Percentiles rank a stretch among this genome's conserved stretches.
Evolutionary conservation across 768 basidiomycete genomes (phyloP).

Genomic region (Austroboletus festivus): DNA sequence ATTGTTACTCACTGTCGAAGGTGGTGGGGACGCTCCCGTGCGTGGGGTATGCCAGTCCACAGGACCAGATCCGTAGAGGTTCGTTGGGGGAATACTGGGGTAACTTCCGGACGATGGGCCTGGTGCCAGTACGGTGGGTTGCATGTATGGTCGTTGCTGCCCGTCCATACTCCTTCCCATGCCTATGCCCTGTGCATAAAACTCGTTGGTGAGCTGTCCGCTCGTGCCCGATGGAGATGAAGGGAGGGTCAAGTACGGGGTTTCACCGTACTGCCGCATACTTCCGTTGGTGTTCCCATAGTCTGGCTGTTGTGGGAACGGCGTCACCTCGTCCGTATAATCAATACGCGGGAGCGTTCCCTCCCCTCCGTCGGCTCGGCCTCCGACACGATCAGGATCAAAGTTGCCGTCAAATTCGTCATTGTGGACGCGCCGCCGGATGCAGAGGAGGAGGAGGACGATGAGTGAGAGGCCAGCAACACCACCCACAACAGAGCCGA

Average conservation of each 20-base stretch:
- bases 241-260: constrained; percentile 3
- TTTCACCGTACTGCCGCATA: constrained; percentile 25
- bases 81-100: constrained; percentile 1
- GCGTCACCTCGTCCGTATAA: constrained; percentile 29
- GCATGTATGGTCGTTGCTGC: no score
- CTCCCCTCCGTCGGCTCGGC: constrained; percentile 17
- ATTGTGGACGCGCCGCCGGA: constrained; percentile 21
- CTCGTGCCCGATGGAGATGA: neutral
- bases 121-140: no score
- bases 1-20: constrained; percentile 19
- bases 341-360: constrained; percentile 28
- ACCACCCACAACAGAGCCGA: constrained; percentile 55
- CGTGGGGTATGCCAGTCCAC: constrained; percentile 22
- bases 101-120: no score
- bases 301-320: constrained; percentile 15
- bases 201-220: neutral
- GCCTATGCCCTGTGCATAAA: constrained; percentile 4
- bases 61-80: constrained; percentile 13
- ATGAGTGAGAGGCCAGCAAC: constrained; percentile 29
- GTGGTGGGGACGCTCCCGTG: constrained; percentile 18
- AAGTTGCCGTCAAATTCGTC: constrained; percentile 52
- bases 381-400: constrained; percentile 43
- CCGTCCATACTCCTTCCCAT: neutral
- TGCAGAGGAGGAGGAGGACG: constrained; percentile 28
- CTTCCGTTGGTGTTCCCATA: constrained; percentile 10